Evolutionary conservation across 352 stramenopile species (phyloP).

Genomic region (Phytophthora brassicae): DNA sequence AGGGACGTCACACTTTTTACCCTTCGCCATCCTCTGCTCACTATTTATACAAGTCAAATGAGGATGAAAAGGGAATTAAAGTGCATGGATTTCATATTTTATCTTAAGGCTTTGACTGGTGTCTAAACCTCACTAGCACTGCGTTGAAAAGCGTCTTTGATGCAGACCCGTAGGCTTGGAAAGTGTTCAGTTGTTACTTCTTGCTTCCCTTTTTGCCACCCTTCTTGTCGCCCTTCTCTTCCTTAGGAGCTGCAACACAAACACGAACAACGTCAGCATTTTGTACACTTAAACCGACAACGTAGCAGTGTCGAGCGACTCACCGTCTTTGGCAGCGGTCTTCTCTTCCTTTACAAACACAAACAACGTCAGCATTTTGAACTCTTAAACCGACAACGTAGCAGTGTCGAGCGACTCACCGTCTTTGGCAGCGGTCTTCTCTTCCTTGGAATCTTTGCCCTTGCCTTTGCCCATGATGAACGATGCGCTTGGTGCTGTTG

Average conservation of each 20-base stretch:
- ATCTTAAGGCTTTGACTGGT: constrained; percentile 11
- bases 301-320: background rate
- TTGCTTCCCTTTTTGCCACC: constrained; percentile 58
- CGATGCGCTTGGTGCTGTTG: background rate
- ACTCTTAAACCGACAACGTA: background rate
- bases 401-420: constrained; percentile 14
- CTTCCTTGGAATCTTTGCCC: constrained; percentile 37
- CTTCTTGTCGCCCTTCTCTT: constrained; percentile 39
- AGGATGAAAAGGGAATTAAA: background rate
- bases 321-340: constrained; percentile 41
- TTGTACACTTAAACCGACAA: background rate
- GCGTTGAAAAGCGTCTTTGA: background rate
- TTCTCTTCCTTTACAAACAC: constrained; percentile 27
- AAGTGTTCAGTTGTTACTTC: constrained; percentile 51
- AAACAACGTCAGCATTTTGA: background rate
- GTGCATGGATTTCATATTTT: constrained; percentile 13
- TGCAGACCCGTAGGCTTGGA: background rate
- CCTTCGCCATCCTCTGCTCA: too few species aligned
- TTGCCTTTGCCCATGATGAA: constrained; percentile 36
- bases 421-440: constrained; percentile 45
- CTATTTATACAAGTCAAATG: constrained; percentile 11
- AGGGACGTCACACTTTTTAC: too few species aligned
- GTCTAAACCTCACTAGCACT: constrained; percentile 5
- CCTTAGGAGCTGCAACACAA: constrained; percentile 26
- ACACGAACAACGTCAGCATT: background rate